phyloP scores from a whole-genome alignment of 2,329 filamentous ascomycete species.

The Cladosporium cucumerinum region DNA sequence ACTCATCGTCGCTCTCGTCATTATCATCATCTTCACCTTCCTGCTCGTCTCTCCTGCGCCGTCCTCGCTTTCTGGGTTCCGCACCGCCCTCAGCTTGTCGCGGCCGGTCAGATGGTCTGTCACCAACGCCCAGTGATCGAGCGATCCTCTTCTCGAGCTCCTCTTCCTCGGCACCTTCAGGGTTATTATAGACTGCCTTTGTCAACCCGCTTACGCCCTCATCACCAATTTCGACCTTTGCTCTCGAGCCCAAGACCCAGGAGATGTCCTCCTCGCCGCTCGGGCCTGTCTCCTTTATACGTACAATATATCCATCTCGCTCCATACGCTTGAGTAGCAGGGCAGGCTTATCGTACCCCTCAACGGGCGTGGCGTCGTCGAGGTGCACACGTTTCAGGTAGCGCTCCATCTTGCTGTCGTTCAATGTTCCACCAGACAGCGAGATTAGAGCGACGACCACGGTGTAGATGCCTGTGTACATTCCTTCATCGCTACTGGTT shows the following conservation, averaged over 20 bases:
- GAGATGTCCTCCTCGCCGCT: slow-evolving; percentile 72
- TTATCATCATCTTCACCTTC: slow-evolving; percentile 20
- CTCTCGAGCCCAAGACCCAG: slow-evolving; percentile 81
- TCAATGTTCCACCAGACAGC: slow-evolving; percentile 66
- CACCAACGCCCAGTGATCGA: slow-evolving; percentile 32
- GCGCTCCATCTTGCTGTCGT: slow-evolving; percentile 74
- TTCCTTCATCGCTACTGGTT: slow-evolving; percentile 65
- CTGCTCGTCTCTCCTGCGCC: slow-evolving; percentile 19
- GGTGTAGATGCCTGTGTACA: slow-evolving; percentile 78
- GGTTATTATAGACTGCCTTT: slow-evolving; percentile 50
- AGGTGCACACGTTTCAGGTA: slow-evolving; percentile 73
- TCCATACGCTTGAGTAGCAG: slow-evolving; percentile 70
- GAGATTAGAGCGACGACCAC: slow-evolving; percentile 74
- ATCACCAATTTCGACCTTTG: slow-evolving; percentile 79
- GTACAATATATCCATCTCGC: slow-evolving; percentile 79
- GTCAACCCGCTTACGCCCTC: slow-evolving; percentile 71
- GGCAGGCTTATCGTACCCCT: slow-evolving; percentile 63
- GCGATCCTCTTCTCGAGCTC: slow-evolving; percentile 34
- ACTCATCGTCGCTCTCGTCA: slow-evolving; percentile 19
- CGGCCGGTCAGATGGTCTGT: slow-evolving; percentile 13
- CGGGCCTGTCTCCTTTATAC: slow-evolving; percentile 62
- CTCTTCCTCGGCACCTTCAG: slow-evolving; percentile 26
- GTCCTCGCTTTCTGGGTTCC: slow-evolving; percentile 20
- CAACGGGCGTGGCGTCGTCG: slow-evolving; percentile 63
- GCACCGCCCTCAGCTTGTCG: not conserved